Percentiles rank a stretch among this genome's conserved stretches.
These are phyloP conservation scores for Yamadazyma diddensiae DNA, from an alignment of 1,139 yeast species.

Conservation along the genomic window DNA sequence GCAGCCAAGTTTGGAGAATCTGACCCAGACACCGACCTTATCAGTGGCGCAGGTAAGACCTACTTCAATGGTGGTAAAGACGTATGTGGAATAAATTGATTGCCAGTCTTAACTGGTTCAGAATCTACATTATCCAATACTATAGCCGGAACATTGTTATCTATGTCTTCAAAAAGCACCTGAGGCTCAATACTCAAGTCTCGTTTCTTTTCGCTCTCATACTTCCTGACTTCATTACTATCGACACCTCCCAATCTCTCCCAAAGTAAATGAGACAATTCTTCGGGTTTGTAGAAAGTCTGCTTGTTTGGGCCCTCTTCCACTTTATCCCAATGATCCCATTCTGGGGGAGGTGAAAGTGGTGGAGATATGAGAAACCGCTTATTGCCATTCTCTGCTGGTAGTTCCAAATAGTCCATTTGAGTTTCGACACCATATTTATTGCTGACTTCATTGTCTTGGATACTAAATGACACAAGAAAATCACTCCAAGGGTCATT, in stretches of 20 bases:
- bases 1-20: too few species aligned
- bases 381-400: constrained; percentile 37
- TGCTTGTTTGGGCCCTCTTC: constrained; percentile 44
- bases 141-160: constrained; percentile 38
- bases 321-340: constrained; percentile 44
- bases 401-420: constrained; percentile 38
- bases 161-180: constrained; percentile 36
- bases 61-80: not conserved
- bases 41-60: too few species aligned
- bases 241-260: constrained; percentile 43
- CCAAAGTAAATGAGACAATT: constrained; percentile 44
- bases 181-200: constrained; percentile 28
- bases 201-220: constrained; percentile 17
- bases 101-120: not conserved
- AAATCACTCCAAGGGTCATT: constrained; percentile 18
- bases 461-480: constrained; percentile 30
- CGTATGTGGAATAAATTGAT: not conserved
- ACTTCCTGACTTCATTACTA: constrained; percentile 33
- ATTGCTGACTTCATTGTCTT: constrained; percentile 26
- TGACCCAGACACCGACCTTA: not conserved
- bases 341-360: constrained; percentile 45
- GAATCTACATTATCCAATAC: constrained; percentile 25
- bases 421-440: constrained; percentile 10
- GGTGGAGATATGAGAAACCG: constrained; percentile 49
- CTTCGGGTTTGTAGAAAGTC: constrained; percentile 38